Conservation (phyloP, 2,329 filamentous ascomycete species). For the Aspergillus sp. region DNA sequence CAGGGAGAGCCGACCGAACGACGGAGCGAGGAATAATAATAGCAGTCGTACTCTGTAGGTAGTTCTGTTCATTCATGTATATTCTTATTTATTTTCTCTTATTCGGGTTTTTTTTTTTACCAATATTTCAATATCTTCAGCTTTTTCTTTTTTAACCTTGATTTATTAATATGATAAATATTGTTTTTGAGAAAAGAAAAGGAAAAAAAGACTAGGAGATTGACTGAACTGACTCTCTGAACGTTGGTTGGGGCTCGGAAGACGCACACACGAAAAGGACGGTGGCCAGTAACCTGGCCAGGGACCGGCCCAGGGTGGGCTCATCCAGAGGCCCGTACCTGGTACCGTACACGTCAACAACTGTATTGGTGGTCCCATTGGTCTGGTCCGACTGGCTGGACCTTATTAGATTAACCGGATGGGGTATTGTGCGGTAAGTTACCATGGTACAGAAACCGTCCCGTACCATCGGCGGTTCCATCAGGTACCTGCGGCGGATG, state of each 20-base stretch:
- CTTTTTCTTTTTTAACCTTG: not conserved
- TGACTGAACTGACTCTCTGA: not conserved
- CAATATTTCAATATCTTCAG: not conserved
- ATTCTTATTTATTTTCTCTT: constrained; percentile 1
- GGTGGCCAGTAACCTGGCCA: constrained; percentile 19
- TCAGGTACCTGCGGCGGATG: not conserved
- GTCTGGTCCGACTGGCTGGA: not conserved
- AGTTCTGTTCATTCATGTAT: not conserved
- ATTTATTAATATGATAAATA: constrained; percentile 8
- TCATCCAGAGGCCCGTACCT: not conserved
- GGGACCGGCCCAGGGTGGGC: constrained; percentile 12
- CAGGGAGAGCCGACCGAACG: constrained; percentile 21
- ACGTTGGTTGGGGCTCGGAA: constrained; percentile 15
- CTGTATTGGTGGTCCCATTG: not conserved
- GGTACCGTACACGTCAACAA: constrained; percentile 4
- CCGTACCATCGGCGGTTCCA: constrained; percentile 6
- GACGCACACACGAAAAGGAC: constrained; percentile 13
- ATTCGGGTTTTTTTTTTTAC: not conserved
- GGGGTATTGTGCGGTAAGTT: not conserved
- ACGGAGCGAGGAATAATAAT: constrained; percentile 11
- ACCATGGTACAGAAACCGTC: constrained; percentile 7
- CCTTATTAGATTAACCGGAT: not conserved
- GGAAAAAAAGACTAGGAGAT: no score
- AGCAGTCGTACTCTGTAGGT: constrained; percentile 6
- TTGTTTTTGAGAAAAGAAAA: no score